Evolutionary conservation across 108 stramenopile species (phyloP), one percentile per base, ranked within the genome.

Genomic region (Stephanodiscus minutulus): DNA sequence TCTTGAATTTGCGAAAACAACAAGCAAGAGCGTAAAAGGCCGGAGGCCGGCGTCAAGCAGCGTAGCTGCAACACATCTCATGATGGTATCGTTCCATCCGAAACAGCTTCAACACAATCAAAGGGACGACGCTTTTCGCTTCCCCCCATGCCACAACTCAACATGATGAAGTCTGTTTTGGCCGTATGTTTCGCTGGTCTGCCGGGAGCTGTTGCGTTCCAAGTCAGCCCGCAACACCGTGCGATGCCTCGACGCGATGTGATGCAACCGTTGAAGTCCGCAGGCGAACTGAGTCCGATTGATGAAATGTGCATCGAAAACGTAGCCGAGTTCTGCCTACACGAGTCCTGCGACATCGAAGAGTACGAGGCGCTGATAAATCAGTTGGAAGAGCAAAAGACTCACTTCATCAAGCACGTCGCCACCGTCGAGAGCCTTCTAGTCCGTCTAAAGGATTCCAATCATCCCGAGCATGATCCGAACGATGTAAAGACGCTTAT

Each of bases 241-340:
- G 37, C 31, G 13, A 50, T 29, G 12, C 20, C 5, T 37, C 13
- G 25, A 12, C 33, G 21, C 25, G 22, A 22, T 21, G 20, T 56
- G 55, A 70, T 56, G 58, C 18, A 28, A 17, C 64, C 69, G 46
- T 29, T 66, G 56, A 55, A 1, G 28, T 57, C 56, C 41, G 39
- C 67, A 2, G 11, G 25, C 41, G 73, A 79, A 41, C 72, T 83
- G 24, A 79, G 59, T 43, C 68, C 73, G 43, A 74, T 82, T 44
- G 81, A 85, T 60, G 69, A 74, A 65, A 85, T 85, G 83, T 68
- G 75, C 48, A 79, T 85, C 22, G 77, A 85, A 57, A 85, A 85
- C 36, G 77, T 70, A 18, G 83, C 83, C 24, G 81, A 82, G 36
- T 74, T 82, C 43, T 85, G 83, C 64, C 66, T 85, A 35, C 72